A percentile compares a stretch with the other conserved stretches of the same genome.
Evolutionary conservation across 139 green algal genomes (phyloP).

Genomic region (Closterium sp.): DNA sequence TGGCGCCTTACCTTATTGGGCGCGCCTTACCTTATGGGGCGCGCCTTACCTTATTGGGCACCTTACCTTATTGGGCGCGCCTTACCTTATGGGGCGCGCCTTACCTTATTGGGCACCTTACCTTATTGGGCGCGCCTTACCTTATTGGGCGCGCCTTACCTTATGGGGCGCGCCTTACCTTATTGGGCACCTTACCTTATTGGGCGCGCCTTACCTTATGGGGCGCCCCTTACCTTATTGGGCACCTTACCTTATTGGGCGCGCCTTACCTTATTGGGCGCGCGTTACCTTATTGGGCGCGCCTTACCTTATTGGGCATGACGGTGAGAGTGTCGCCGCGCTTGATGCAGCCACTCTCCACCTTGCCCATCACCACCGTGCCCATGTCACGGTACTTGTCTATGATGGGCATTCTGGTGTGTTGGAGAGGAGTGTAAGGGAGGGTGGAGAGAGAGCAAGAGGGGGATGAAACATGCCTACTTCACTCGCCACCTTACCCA

Average conservation of each 20-base stretch:
- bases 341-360: conserved; percentile 82
- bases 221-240: too few relatives aligned
- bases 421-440: not conserved
- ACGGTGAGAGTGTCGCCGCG: conserved; percentile 77
- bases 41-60: too few relatives aligned
- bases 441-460: not conserved
- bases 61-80: too few relatives aligned
- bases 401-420: conserved; percentile 81
- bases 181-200: too few relatives aligned
- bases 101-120: too few relatives aligned
- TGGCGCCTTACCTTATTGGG: not conserved
- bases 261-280: too few relatives aligned
- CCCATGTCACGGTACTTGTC: conserved; percentile 97
- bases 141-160: conserved; percentile 79
- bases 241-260: too few relatives aligned
- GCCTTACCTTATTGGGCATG: conserved; percentile 88
- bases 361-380: conserved; percentile 97
- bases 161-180: too few relatives aligned
- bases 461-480: not conserved
- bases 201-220: too few relatives aligned
- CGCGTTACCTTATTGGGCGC: not conserved
- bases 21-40: too few relatives aligned
- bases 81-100: too few relatives aligned
- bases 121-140: not conserved
- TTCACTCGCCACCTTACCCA: conserved; percentile 95